Conservation (phyloP, 352 stramenopile genomes). For the Phytophthora aleatoria region DNA sequence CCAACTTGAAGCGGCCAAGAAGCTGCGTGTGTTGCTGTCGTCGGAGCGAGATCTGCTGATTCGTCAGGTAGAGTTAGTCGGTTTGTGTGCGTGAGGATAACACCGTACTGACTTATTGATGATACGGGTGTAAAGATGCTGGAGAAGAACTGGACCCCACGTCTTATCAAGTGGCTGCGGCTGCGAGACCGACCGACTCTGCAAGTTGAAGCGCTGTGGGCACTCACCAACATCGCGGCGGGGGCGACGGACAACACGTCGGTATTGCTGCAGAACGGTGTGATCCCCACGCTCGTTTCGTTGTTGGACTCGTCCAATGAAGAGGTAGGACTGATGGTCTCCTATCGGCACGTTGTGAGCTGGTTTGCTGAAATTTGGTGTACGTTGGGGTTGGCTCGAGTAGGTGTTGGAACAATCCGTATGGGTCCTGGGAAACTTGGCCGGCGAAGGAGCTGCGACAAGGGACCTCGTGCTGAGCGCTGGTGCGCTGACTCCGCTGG, state of each 20-base stretch:
- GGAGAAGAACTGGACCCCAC: conserved; percentile 89
- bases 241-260: conserved; percentile 92
- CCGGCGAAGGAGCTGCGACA: conserved; percentile 88
- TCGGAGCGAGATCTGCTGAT: conserved; percentile 86
- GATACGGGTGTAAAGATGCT: conserved; percentile 60
- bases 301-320: conserved; percentile 91
- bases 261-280: conserved; percentile 91
- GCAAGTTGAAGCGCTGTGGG: conserved; percentile 94
- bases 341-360: conserved; percentile 28
- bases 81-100: conserved; percentile 1
- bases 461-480: conserved; percentile 89
- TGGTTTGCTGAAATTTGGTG: conserved; percentile 35
- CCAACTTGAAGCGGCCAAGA: conserved; percentile 86
- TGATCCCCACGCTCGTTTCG: conserved; percentile 91
- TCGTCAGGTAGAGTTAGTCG: conserved; percentile 59
- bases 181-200: conserved; percentile 80
- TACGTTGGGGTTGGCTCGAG: conserved; percentile 27
- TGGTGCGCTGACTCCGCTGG: conserved; percentile 81
- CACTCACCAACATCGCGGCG: conserved; percentile 95
- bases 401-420: conserved; percentile 93
- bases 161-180: conserved; percentile 85
- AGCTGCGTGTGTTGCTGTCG: conserved; percentile 83
- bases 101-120: conserved; percentile 17
- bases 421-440: conserved; percentile 93
- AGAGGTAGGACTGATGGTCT: conserved; percentile 65